phyloP scores from a whole-genome alignment of 1,284 basidiomycete species.

The Ceratobasidium sp. region DNA sequence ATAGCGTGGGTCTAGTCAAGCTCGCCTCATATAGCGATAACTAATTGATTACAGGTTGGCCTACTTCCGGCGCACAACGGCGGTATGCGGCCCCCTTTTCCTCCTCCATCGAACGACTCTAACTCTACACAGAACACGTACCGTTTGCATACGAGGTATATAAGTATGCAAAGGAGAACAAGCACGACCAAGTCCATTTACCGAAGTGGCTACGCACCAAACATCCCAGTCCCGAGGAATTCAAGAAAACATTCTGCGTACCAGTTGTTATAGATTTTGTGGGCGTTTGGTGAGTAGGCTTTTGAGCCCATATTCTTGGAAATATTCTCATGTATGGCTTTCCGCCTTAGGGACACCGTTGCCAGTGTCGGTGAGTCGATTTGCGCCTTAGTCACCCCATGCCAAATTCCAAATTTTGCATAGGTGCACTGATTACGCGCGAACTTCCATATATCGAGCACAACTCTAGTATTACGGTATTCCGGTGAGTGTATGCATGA shows the following conservation, averaged over 20 bases:
- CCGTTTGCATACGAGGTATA: neutral
- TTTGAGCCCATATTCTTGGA: too few species aligned
- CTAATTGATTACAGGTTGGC: neutral
- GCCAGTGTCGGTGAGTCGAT: neutral
- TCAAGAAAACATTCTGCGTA: neutral
- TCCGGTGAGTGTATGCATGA: too few species aligned
- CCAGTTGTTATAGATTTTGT: neutral
- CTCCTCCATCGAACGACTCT: neutral
- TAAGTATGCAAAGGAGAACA: neutral
- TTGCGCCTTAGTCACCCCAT: too few species aligned
- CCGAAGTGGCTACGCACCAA: neutral
- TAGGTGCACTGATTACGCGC: neutral
- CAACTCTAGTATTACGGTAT: neutral
- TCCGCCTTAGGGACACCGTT: neutral
- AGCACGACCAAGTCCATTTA: neutral
- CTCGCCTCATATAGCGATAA: neutral
- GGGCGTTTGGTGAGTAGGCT: neutral
- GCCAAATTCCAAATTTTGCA: too few species aligned
- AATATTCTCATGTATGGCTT: neutral
- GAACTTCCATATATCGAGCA: neutral
- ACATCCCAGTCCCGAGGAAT: neutral
- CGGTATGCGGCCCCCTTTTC: neutral
- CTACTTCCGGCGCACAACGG: neutral
- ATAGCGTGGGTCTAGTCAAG: conserved; percentile 9
- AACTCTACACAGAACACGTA: neutral